Base-by-base conservation (phyloP, 805 yeast genomes). In the Starmerella bombi region DNA sequence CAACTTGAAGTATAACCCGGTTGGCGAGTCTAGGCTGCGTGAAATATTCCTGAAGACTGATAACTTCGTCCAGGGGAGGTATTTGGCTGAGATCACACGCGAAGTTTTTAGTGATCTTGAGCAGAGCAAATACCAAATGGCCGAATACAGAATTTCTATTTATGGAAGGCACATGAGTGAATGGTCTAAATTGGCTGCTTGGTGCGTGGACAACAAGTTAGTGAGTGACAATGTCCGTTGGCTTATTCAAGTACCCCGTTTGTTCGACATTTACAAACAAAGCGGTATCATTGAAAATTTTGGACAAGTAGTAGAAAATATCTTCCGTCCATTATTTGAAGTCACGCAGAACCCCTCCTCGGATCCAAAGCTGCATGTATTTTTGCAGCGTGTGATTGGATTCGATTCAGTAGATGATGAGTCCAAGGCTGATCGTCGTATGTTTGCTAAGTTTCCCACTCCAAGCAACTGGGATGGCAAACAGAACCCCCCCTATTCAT, bases 341-440 rank as follows among this genome's bases (percentile, higher is more conserved):
- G 98, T 83, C 6, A 75, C 94, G 3, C 69, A 75, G 52, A 72
- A 86, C 59, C 98, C 99, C 8, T 50, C 69, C 40, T 69, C 78
- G 6, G 86, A 86, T 61, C 98, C 98, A n/a, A 91, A 91, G 59
- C 67, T 91, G 41, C 80, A 79, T 55, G 70, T 85, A 3, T 86
- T 91, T 59, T 64, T 91, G 52, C 93, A 85, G 63, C 72, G 98
- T 52, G 97, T 91, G 3, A 80, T 91, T 54, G 99, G 99, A 0
- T 91, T 91, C 61, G 99, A 91, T 61, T 83, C 95, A 4, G 99
- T 91, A 25, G 99, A 91, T 61, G 99, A 91, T 61, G 99, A 91
- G 62, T 82, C 94, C 9, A 91, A 93, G 59, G 72, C 73, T 32
- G 98, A 91, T 59, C 75, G 84, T 49, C 71, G 86, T 43, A 70